phyloP scores from a whole-genome alignment of 2,329 filamentous ascomycete genomes.

The Nemania sp. region DNA sequence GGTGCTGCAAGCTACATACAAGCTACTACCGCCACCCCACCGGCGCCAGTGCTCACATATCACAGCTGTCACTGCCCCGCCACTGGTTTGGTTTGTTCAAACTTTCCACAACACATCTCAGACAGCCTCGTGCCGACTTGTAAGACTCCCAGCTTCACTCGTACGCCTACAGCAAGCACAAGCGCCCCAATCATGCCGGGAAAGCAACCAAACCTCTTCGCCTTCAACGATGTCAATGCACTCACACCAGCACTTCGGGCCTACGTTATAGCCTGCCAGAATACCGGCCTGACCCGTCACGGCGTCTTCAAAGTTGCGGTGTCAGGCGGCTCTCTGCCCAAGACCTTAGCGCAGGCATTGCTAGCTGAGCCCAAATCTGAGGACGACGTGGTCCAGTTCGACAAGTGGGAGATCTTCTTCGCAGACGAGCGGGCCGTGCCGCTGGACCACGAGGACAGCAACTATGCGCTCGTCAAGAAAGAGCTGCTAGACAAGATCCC shows the following conservation, averaged over 20 bases:
- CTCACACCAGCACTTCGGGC: slow-evolving; percentile 78
- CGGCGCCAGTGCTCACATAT: too few species aligned
- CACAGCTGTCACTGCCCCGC: too few species aligned
- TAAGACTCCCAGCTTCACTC: too few species aligned
- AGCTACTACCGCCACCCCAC: too few species aligned
- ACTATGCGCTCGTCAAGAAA: slow-evolving; percentile 84
- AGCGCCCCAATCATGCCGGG: slow-evolving; percentile 48
- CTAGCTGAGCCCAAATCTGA: slow-evolving; percentile 57
- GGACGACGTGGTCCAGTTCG: slow-evolving; percentile 72
- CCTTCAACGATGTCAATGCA: slow-evolving; percentile 69
- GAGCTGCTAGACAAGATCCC: slow-evolving; percentile 91
- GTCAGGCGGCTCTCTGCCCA: slow-evolving; percentile 90
- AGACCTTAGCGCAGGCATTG: slow-evolving; percentile 82
- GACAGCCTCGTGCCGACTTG: too few species aligned
- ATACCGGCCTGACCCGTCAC: slow-evolving; percentile 78
- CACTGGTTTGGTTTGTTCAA: too few species aligned
- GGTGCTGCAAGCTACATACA: too few species aligned
- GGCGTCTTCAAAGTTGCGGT: slow-evolving; percentile 86
- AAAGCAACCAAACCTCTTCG: slow-evolving; percentile 73
- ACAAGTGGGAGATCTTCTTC: slow-evolving; percentile 97
- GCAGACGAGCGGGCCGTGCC: slow-evolving; percentile 96
- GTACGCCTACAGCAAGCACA: too few species aligned
- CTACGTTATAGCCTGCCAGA: slow-evolving; percentile 83
- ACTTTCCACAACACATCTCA: too few species aligned
- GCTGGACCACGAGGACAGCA: slow-evolving; percentile 89